Percentiles rank a stretch among this genome's conserved stretches.
These are phyloP conservation scores for Pseudogymnoascus sp. DNA, from an alignment of 2,329 filamentous ascomycete genomes.

Conservation along the genomic window DNA sequence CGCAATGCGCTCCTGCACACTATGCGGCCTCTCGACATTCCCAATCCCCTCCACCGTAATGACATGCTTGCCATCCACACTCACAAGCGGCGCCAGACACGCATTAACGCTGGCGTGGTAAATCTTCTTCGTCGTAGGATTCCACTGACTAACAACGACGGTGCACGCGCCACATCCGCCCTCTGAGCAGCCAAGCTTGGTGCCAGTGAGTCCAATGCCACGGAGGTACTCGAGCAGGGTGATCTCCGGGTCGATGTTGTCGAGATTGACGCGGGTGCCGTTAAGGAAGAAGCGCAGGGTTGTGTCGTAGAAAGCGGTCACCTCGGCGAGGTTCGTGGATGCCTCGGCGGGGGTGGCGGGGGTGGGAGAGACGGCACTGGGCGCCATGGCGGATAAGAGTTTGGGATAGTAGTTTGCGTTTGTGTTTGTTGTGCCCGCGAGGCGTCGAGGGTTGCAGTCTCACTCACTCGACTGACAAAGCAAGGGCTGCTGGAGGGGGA, in stretches of 20 bases:
- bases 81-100: slow-evolving; percentile 84
- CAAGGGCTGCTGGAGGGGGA: not conserved
- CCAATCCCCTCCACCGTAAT: slow-evolving; percentile 97
- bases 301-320: slow-evolving; percentile 77
- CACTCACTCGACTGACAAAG: slow-evolving; percentile 2
- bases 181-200: slow-evolving; percentile 93
- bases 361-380: slow-evolving; percentile 45
- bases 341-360: slow-evolving; percentile 22
- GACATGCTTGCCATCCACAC: slow-evolving; percentile 94
- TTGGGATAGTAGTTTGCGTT: not conserved
- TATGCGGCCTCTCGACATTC: slow-evolving; percentile 76
- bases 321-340: slow-evolving; percentile 40
- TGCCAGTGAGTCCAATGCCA: slow-evolving; percentile 87
- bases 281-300: slow-evolving; percentile 91
- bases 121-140: slow-evolving; percentile 74
- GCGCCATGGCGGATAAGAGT: slow-evolving; percentile 41
- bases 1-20: slow-evolving; percentile 83
- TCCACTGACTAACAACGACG: slow-evolving; percentile 87
- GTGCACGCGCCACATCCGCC: slow-evolving; percentile 96
- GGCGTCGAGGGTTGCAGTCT: not conserved
- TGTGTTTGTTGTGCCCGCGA: not conserved
- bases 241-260: slow-evolving; percentile 81
- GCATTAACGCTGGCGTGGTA: slow-evolving; percentile 97
- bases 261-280: slow-evolving; percentile 78
- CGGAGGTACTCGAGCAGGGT: slow-evolving; percentile 90